These are phyloP conservation scores for Backusella mclennaniae DNA, from an alignment of 192 early-diverging fungal species.

Conservation along the genomic window DNA sequence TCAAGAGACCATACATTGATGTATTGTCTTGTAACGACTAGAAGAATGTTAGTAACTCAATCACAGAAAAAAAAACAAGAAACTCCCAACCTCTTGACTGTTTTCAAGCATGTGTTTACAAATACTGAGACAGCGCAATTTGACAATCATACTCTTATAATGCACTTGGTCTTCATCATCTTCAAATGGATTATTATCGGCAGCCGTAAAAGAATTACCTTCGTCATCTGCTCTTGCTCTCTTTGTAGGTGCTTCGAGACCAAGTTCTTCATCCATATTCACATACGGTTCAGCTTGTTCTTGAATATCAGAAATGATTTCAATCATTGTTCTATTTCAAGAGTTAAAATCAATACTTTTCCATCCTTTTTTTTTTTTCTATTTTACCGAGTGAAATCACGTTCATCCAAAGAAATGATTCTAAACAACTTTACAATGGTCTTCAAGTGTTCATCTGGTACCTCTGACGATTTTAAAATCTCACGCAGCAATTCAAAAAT, in stretches of 20 bases:
- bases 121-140: constrained; percentile 65
- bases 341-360: not conserved
- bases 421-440: constrained; percentile 76
- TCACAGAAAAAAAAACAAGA: not conserved
- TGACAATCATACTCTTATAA: constrained; percentile 36
- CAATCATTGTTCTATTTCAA: constrained; percentile 58
- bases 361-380: too few relatives aligned
- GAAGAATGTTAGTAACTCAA: not conserved
- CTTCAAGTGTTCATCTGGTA: constrained; percentile 75
- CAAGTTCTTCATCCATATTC: not conserved
- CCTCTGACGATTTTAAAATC: constrained; percentile 71
- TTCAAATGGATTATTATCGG: not conserved
- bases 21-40: constrained; percentile 67
- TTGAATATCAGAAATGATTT: constrained; percentile 80
- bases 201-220: constrained; percentile 17
- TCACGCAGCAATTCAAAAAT: constrained; percentile 81
- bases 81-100: constrained; percentile 54
- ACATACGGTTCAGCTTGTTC: constrained; percentile 23
- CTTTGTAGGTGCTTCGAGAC: constrained; percentile 28
- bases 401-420: constrained; percentile 74
- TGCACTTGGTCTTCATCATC: constrained; percentile 36
- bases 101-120: constrained; percentile 68
- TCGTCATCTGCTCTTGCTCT: constrained; percentile 38
- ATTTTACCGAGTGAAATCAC: constrained; percentile 75
- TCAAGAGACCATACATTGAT: constrained; percentile 71